phyloP scores from a whole-genome alignment of 495 filamentous ascomycete species.

The Trichocladium antarcticum region DNA sequence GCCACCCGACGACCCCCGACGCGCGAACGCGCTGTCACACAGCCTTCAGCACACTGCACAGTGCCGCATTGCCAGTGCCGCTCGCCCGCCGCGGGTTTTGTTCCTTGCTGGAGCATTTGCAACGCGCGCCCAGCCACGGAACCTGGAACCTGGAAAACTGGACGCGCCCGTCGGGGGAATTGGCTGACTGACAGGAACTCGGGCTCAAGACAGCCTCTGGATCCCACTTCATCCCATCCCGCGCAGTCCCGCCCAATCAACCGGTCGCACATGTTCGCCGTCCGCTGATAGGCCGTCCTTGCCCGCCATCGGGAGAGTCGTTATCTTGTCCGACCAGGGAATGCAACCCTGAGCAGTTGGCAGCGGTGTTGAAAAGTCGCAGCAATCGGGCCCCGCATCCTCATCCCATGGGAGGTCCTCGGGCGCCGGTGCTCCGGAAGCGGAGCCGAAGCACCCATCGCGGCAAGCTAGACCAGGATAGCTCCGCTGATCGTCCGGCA shows the following conservation, averaged over 20 bases:
- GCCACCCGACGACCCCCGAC: slow-evolving; percentile 4
- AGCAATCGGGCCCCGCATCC: not conserved
- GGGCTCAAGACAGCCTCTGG: not conserved
- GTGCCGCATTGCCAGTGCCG: slow-evolving; percentile 3
- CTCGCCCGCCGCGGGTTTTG: slow-evolving; percentile 7
- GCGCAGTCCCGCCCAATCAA: slow-evolving; percentile 15
- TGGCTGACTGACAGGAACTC: not conserved
- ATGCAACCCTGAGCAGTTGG: too few species aligned
- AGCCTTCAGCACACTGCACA: not conserved
- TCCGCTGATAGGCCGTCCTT: slow-evolving; percentile 13
- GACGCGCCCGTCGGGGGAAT: not conserved
- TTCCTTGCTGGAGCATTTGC: not conserved
- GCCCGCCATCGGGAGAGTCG: not conserved
- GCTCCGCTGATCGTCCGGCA: slow-evolving; percentile 6
- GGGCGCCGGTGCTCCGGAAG: slow-evolving; percentile 15
- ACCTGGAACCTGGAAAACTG: not conserved
- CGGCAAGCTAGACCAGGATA: not conserved
- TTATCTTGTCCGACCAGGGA: slow-evolving; percentile 1
- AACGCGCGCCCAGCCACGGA: not conserved
- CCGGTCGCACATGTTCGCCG: slow-evolving; percentile 5
- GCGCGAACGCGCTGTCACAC: slow-evolving; percentile 15
- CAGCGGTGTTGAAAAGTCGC: too few species aligned
- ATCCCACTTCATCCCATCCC: slow-evolving; percentile 5
- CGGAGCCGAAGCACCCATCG: slow-evolving; percentile 4
- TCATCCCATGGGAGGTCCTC: not conserved